phyloP scores from a whole-genome alignment of 306 rosid genomes.

The Vicia faba region DNA sequence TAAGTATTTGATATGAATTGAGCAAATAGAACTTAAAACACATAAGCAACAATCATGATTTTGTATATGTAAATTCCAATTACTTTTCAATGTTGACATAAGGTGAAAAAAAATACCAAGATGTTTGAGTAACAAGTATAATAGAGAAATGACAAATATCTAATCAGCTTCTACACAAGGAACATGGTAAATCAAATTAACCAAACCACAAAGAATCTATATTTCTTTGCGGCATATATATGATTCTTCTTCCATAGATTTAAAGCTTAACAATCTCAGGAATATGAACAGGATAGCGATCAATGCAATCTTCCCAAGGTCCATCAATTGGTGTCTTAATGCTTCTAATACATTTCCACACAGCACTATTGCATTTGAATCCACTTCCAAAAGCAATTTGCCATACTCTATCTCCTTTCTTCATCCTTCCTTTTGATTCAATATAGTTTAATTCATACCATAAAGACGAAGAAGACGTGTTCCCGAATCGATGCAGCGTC shows the following conservation, averaged over 20 bases:
- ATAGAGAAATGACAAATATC: not conserved
- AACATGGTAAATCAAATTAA: constrained; percentile 5
- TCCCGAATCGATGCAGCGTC: constrained; percentile 84
- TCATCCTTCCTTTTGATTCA: constrained; percentile 80
- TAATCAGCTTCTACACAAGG: not conserved
- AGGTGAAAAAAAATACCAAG: not conserved
- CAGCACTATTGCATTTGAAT: constrained; percentile 65
- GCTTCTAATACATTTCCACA: constrained; percentile 71
- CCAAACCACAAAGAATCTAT: not conserved
- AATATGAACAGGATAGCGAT: constrained; percentile 80
- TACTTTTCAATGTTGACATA: too few relatives aligned
- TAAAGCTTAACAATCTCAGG: constrained; percentile 80
- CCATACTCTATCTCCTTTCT: constrained; percentile 76
- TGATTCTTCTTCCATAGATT: not conserved
- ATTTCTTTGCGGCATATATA: not conserved
- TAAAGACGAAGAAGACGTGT: constrained; percentile 83
- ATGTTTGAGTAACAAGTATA: constrained; percentile 21
- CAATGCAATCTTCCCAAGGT: constrained; percentile 79
- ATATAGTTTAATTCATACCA: constrained; percentile 80
- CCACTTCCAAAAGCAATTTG: constrained; percentile 75
- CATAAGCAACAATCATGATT: not conserved
- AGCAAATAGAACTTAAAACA: not conserved
- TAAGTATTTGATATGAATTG: too few relatives aligned
- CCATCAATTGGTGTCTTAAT: constrained; percentile 56
- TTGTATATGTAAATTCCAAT: constrained; percentile 18